phyloP scores from a whole-genome alignment of 768 basidiomycete species.

The Suillus subluteus region DNA sequence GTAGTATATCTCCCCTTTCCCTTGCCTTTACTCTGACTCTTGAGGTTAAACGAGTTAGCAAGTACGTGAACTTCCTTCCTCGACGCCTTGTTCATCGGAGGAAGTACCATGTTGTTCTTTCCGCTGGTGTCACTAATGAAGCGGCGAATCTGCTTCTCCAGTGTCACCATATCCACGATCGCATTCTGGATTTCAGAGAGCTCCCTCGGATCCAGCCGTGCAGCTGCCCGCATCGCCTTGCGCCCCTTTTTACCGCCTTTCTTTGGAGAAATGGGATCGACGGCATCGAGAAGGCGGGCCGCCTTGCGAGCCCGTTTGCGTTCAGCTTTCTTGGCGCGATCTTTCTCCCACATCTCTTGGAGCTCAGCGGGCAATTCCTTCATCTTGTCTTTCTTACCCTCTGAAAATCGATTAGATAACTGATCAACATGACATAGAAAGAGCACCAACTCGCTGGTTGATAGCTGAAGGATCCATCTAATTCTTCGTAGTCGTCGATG shows the following conservation, averaged over 20 bases:
- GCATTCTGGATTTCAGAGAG: conserved; percentile 43
- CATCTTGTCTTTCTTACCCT: conserved; percentile 51
- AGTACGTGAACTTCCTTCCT: conserved; percentile 80
- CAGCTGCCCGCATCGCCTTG: conserved; percentile 67
- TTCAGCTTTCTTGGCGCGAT: conserved; percentile 83
- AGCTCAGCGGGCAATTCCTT: conserved; percentile 60
- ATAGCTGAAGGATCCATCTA: conserved; percentile 23
- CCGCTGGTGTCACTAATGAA: conserved; percentile 66
- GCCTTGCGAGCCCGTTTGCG: conserved; percentile 64
- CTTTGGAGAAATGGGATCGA: conserved; percentile 64
- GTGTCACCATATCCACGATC: conserved; percentile 65
- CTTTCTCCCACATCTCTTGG: conserved; percentile 73
- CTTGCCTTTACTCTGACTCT: conserved; percentile 74
- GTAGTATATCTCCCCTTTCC: conserved; percentile 77
- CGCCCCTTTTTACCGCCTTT: conserved; percentile 71
- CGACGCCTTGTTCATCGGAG: conserved; percentile 75
- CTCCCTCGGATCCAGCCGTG: conserved; percentile 48
- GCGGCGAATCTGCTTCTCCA: conserved; percentile 68
- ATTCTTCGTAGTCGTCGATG: conserved; percentile 31
- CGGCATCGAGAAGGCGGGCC: conserved; percentile 55
- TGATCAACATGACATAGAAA: background rate
- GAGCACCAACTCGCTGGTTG: conserved; percentile 54
- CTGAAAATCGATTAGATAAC: conserved; percentile 7
- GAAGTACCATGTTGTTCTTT: conserved; percentile 61
- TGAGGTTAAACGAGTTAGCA: conserved; percentile 77